Conservation (phyloP, 225 moss, liverwort and hornwort genomes). For the Ulota crispa region DNA sequence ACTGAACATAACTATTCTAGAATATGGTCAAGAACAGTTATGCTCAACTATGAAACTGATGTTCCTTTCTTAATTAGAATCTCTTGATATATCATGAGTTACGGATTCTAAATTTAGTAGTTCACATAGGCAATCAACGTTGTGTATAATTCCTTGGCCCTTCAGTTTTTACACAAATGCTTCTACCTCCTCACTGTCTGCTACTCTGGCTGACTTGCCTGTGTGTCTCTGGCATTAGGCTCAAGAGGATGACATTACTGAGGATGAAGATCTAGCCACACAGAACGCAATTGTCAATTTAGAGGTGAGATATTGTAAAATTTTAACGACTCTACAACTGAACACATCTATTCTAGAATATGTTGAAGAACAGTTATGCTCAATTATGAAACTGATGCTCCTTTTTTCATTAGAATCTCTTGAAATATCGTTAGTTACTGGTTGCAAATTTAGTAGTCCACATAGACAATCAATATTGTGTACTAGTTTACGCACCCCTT, state of each 20-base stretch:
- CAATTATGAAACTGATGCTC: not conserved
- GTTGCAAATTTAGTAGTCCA: not conserved
- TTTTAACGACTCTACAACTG: too few relatives aligned
- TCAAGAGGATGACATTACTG: not conserved
- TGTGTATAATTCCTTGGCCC: not conserved
- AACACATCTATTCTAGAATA: not conserved
- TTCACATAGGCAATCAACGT: not conserved
- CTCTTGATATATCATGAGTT: not conserved
- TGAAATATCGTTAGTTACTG: not conserved
- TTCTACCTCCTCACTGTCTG: not conserved
- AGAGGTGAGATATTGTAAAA: conserved; percentile 2
- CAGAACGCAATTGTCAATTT: not conserved
- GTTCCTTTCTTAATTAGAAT: not conserved
- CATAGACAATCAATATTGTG: not conserved
- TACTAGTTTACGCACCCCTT: too few relatives aligned
- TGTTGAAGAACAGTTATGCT: not conserved
- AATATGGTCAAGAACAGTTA: not conserved
- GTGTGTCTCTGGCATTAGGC: not conserved
- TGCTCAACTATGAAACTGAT: not conserved
- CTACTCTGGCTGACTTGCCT: not conserved
- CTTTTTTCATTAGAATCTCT: not conserved
- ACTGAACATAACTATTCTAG: too few relatives aligned
- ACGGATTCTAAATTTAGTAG: not conserved
- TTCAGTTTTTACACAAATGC: not conserved
- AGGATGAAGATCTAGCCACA: not conserved